phyloP scores from a whole-genome alignment of 306 rosid genomes.

The Argentina anserina region DNA sequence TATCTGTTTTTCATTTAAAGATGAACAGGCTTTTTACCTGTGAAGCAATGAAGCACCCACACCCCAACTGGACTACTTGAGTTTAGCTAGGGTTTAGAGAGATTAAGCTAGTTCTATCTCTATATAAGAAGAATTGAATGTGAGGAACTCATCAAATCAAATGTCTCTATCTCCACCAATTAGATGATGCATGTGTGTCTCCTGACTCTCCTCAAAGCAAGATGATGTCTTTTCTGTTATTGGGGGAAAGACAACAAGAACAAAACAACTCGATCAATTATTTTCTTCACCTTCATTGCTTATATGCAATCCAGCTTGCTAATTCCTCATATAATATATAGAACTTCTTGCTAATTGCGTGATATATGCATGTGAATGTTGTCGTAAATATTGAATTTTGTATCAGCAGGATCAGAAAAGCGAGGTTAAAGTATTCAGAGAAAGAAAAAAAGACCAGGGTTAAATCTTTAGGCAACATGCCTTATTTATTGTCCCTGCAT shows the following conservation, averaged over 20 bases:
- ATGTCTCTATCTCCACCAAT: conserved; percentile 28
- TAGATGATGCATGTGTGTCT: conserved; percentile 29
- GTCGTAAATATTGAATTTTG: conserved; percentile 1
- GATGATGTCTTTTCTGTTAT: conserved; percentile 26
- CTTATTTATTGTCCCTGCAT: conserved; percentile 24
- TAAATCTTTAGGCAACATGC: conserved; percentile 11
- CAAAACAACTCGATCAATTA: conserved; percentile 13
- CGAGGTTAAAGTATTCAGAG: background rate
- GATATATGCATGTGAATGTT: background rate
- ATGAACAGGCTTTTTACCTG: conserved; percentile 26
- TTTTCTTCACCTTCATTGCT: conserved; percentile 14
- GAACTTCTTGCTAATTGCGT: background rate
- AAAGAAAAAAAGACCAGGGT: background rate
- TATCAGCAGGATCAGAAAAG: conserved; percentile 4
- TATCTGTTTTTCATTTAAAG: conserved; percentile 29
- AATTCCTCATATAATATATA: background rate
- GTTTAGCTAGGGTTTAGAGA: conserved; percentile 20
- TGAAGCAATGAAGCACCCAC: conserved; percentile 25
- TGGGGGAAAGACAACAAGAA: conserved; percentile 20
- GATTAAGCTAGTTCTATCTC: background rate
- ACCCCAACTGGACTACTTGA: background rate
- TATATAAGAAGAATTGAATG: background rate
- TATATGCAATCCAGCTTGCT: conserved; percentile 25
- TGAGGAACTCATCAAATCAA: conserved; percentile 20
- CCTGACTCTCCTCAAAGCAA: conserved; percentile 26